phyloP scores from a whole-genome alignment of 768 basidiomycete species.

The Tremella yokohamensis region DNA sequence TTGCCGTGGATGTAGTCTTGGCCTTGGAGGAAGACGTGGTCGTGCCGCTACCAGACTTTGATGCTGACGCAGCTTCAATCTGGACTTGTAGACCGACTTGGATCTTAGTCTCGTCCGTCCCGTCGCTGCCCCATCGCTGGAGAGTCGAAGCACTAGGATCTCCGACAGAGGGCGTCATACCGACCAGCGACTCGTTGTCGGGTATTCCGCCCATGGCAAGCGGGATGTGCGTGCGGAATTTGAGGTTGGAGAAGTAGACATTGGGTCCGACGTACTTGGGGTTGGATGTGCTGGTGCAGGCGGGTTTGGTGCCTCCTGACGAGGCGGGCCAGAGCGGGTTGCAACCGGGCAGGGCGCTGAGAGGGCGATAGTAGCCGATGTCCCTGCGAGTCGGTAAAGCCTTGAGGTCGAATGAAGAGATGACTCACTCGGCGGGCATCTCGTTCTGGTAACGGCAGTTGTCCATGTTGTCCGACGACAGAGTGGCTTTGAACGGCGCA shows the following conservation, averaged over 20 bases:
- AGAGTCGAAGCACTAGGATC: neutral
- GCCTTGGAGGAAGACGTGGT: neutral
- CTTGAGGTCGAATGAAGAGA: neutral
- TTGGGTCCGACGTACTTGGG: conserved; percentile 30
- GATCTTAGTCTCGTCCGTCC: neutral
- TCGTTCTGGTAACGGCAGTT: conserved; percentile 31
- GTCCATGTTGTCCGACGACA: conserved; percentile 12
- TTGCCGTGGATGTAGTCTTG: neutral
- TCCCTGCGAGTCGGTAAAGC: conserved; percentile 19
- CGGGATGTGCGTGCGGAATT: conserved; percentile 17
- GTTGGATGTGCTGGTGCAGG: conserved; percentile 8
- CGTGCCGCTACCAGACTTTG: neutral
- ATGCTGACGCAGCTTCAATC: neutral
- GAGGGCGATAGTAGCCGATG: conserved; percentile 32
- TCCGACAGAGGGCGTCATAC: neutral
- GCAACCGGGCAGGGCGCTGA: conserved; percentile 38
- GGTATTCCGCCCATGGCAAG: neutral
- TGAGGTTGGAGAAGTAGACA: conserved; percentile 31
- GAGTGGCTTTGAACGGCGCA: conserved; percentile 21
- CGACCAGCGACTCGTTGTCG: neutral
- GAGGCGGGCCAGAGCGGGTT: conserved; percentile 37
- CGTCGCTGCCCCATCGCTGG: conserved; percentile 1
- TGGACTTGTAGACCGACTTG: neutral
- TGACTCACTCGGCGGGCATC: conserved; percentile 39
- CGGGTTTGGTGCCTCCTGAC: conserved; percentile 22